Conservation (phyloP, 805 yeast species). For the Zygosaccharomyces bailii region DNA sequence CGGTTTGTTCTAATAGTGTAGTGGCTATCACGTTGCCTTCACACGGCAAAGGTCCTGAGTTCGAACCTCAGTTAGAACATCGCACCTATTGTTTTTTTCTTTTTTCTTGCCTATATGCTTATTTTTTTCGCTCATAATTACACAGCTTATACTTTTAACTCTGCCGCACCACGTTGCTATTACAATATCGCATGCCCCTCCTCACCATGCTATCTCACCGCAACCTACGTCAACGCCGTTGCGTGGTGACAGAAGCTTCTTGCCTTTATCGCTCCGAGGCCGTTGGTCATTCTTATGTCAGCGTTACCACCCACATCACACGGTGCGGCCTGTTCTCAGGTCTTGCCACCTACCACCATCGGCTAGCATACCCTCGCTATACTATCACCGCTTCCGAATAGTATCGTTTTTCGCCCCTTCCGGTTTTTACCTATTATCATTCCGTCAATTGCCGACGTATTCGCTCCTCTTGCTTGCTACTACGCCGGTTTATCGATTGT, state of each 20-base stretch:
- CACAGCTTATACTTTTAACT: background rate
- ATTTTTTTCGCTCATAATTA: no score
- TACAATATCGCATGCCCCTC: background rate
- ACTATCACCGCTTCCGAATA: background rate
- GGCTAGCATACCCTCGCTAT: no score
- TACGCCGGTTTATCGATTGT: background rate
- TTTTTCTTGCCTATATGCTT: background rate
- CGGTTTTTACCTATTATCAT: background rate
- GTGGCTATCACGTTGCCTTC: slow-evolving; percentile 41
- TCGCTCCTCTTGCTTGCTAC: background rate
- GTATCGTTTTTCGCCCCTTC: background rate
- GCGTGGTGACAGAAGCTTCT: background rate
- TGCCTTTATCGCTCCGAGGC: background rate
- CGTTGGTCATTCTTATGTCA: background rate
- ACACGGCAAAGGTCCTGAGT: slow-evolving; percentile 42
- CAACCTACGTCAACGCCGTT: no score
- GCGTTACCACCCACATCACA: background rate
- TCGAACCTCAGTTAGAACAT: slow-evolving; percentile 39
- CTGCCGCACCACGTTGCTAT: background rate
- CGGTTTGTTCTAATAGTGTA: slow-evolving; percentile 38
- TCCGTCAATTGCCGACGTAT: background rate
- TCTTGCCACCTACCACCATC: background rate
- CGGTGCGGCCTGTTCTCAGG: background rate
- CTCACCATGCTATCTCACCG: background rate
- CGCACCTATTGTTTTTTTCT: slow-evolving; percentile 9